Evolutionary conservation across 345 rosid species (phyloP), one percentile per base, ranked within the genome.

Genomic region (Cardamine resedifolia): DNA sequence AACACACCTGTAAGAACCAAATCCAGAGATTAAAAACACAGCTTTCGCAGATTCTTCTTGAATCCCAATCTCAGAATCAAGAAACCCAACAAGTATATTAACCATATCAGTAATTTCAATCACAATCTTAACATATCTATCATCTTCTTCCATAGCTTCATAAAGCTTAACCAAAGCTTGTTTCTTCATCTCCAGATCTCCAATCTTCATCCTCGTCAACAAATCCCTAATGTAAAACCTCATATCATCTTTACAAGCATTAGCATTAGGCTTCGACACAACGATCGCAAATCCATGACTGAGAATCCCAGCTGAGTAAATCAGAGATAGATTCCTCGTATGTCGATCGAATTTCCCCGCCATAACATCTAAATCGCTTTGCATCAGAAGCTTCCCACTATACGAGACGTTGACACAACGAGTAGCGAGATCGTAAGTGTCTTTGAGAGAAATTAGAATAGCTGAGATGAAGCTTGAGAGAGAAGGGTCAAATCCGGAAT

Each of bases 381-480:
- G 97, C 99, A 95, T 95, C 84, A 91, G 76, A 15, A 95, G 96
- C 90, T 91, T 91, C 16, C 99, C 99, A 57, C 85, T 82, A 84
- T 80, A 91, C 6, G 91, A 82, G 61, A 86, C 81, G 81, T 87
- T 87, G 64, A 86, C 75, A 64, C 99, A 95, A 14, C 85, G 77
- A 49, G 86, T 77, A 7, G 93, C 97, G 44, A 89, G 93, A 79
- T 83, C 88, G 73, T 47, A 67, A 41, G 91, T 83, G 49, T 84
- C 87, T 18, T 66, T 74, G 15, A 81, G 77, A 9, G 96, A 79
- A 44, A 26, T 72, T 28, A 81, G 58, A 9, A 85, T 72, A 45
- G 85, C 84, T 36, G 85, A 64, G 56, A 91, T 24, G 72, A 88
- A 68, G 67, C 74, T 78, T 0, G 86, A 75, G 49, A 85, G 79